Percentiles rank a stretch among this genome's conserved stretches.
Conservation (phyloP, 495 filamentous ascomycete species). For the Aspergillus nidulans region DNA sequence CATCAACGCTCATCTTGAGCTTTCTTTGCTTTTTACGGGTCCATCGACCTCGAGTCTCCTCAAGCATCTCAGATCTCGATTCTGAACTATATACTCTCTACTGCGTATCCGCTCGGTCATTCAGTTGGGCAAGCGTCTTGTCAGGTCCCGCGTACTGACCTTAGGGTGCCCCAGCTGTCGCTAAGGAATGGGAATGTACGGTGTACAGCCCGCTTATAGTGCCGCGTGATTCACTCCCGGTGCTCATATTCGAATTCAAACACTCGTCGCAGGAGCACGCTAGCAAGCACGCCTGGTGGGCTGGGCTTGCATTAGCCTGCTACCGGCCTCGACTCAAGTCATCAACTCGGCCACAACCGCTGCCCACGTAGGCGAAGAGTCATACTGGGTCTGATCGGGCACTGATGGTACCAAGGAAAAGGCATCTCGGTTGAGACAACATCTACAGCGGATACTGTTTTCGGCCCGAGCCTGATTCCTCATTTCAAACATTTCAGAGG, state of each 20-base stretch:
- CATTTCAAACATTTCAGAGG: too few relatives aligned
- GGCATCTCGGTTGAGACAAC: neutral
- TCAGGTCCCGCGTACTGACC: neutral
- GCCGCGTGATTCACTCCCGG: conserved; percentile 11
- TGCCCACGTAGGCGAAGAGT: neutral
- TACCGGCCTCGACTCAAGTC: conserved; percentile 1
- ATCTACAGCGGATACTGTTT: neutral
- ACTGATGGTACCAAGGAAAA: neutral
- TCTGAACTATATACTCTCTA: neutral
- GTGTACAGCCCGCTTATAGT: neutral
- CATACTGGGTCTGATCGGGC: neutral
- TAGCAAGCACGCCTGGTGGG: conserved; percentile 12
- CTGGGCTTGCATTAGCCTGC: conserved; percentile 24
- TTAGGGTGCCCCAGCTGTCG: neutral
- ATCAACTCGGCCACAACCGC: neutral
- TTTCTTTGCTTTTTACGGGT: neutral
- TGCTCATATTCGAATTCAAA: conserved; percentile 8
- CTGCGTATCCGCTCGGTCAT: neutral
- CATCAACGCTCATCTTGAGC: neutral
- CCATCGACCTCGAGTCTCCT: neutral
- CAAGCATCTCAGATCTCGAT: neutral
- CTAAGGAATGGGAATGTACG: neutral
- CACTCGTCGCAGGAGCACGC: conserved; percentile 18
- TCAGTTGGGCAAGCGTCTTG: neutral
- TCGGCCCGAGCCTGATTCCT: neutral